Base-by-base conservation (phyloP, 768 basidiomycete species). In the Mycena crocata region DNA sequence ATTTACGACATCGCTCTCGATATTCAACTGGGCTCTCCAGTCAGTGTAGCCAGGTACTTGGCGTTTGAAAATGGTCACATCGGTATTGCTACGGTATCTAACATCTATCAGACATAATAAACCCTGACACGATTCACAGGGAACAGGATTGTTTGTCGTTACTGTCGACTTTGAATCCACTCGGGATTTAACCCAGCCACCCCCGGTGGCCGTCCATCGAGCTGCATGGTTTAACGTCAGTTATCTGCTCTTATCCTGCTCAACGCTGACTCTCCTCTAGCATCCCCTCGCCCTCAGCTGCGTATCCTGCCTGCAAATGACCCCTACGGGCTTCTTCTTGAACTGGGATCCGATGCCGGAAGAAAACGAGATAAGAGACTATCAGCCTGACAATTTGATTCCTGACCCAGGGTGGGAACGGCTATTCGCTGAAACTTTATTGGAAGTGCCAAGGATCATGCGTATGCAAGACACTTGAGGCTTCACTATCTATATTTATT, bases 161-260 rank as follows among this genome's bases (percentile, higher is more conserved):
- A 35, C 31, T 48, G 10, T 65, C 50, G 68, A 66, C 35, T 66
- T 45, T 10, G 68, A 69, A 15, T 46, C 59, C n/a, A 17, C 37
- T 19, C 35, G 12, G 5, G 14, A 54, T 10, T 24, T 39, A 17
- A 14, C n/a, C 39, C 55, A 62, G 23, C 37, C 63, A 7, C 51
- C 61, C 26, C 46, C 1, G 13, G 42, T 62, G 15, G 46, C 44
- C 5, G 32, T 69, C 17, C 45, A 63, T 17, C 68, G 64, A 4
- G 62, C 59, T 19, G 64, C 64, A 32, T 69, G 64, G 64, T 69
- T 66, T 23, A 69, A 69, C 46, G 23, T n/a, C n/a, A n/a, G n/a
- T n/a, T n/a, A n/a, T n/a, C n/a, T n/a, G n/a, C n/a, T n/a, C n/a
- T n/a, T n/a, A n/a, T n/a, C n/a, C n/a, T n/a, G n/a, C n/a, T n/a